Percentiles rank a stretch among this genome's conserved stretches.
Conservation (phyloP, 208 protist species). For the Phytomonas francai region DNA sequence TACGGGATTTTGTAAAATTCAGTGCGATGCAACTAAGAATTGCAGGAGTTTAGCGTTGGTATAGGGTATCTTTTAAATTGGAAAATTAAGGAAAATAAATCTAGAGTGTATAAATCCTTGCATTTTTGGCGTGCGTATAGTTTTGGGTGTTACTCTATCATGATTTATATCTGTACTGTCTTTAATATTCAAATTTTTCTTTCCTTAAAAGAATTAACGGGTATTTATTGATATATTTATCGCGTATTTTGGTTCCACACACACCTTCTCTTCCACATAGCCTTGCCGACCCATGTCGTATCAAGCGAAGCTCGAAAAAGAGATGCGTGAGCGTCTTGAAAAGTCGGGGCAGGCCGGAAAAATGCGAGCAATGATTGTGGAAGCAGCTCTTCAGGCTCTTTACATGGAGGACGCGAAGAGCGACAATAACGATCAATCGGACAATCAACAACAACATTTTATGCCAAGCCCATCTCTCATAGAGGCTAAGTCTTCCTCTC, state of each 20-base stretch:
- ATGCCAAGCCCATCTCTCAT: conserved; percentile 25
- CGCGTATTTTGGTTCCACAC: conserved; percentile 1
- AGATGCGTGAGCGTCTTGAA: conserved; percentile 72
- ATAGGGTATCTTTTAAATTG: conserved; percentile 3
- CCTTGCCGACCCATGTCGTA: neutral
- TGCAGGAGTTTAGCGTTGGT: neutral
- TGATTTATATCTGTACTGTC: conserved; percentile 7
- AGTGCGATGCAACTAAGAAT: neutral
- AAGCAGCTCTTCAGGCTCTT: conserved; percentile 57
- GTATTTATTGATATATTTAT: conserved; percentile 6
- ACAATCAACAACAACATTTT: conserved; percentile 23
- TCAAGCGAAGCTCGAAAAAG: conserved; percentile 33
- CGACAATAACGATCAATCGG: neutral
- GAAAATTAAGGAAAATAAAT: conserved; percentile 2
- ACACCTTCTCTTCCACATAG: conserved; percentile 1
- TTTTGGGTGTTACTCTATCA: conserved; percentile 1
- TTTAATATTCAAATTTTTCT: conserved; percentile 3
- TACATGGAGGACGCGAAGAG: neutral
- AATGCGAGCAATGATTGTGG: conserved; percentile 86
- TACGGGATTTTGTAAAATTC: neutral
- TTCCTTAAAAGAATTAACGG: conserved; percentile 5
- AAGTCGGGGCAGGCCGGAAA: conserved; percentile 64
- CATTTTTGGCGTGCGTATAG: conserved; percentile 1
- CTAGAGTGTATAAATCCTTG: neutral
- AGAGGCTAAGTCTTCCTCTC: conserved; percentile 24